Conservation (phyloP, 306 rosid species). For the Astragalus membranaceus region DNA sequence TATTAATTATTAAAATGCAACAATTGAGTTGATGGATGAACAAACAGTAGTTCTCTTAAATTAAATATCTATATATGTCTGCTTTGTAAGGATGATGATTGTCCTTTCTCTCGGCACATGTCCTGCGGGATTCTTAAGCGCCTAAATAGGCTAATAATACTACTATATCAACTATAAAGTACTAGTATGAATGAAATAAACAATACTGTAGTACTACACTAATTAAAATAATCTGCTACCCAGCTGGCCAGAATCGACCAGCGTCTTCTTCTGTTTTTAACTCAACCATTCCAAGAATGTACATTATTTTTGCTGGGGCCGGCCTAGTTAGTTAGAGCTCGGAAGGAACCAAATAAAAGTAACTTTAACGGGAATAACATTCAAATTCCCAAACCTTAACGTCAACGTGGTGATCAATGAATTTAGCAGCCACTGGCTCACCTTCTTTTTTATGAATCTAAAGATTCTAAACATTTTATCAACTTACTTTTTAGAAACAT, state of each 20-base stretch:
- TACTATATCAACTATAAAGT: no score
- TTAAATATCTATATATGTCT: no score
- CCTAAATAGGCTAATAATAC: background rate
- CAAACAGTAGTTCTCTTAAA: no score
- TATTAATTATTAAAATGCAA: no score
- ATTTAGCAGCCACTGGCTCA: constrained; percentile 18
- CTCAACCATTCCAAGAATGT: background rate
- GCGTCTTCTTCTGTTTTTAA: background rate
- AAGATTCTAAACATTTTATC: no score
- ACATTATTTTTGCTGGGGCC: background rate
- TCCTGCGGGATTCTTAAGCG: background rate
- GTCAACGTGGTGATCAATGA: background rate
- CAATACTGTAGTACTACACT: background rate
- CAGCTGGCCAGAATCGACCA: background rate
- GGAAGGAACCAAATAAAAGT: background rate
- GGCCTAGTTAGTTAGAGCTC: no score
- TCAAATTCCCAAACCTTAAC: background rate
- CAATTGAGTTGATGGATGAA: no score
- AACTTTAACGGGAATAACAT: background rate
- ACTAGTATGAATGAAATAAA: no score
- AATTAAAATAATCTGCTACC: background rate
- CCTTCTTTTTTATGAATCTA: background rate
- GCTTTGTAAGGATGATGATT: background rate
- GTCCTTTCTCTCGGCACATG: constrained; percentile 14
- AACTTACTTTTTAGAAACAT: background rate